Evolutionary conservation across 768 basidiomycete genomes (phyloP), one percentile per base, ranked within the genome.

Genomic region (Cantharellus anzutake): DNA sequence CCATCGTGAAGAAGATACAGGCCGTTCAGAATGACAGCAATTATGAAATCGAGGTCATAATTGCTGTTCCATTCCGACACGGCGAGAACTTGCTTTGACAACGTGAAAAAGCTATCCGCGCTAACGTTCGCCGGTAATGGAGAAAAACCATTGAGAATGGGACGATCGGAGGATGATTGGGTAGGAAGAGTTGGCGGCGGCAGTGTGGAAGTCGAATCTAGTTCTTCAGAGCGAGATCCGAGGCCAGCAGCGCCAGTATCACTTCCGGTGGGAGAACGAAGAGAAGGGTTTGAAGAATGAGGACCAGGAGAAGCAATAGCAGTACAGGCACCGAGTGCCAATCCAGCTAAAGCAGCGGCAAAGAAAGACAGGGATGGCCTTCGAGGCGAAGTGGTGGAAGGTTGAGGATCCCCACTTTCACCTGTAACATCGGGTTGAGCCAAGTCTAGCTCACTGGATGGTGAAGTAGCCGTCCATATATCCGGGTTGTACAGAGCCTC

Each of bases 11-110:
- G 69, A 65, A 77, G 67, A 64, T 72, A 79, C 69, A 75, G 67
- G 38, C 82, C 70, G 59, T 81, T 79, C 58, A 83, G 70, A 38
- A 82, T 68, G 68, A 76, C 76, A n/a, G 83, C 74, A 50, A 77
- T 68, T 29, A 86, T 69, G 62, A 75, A 78, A 68, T 86, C 80
- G 55, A 80, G 65, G 63, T 79, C 79, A 60, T 77, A 51, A 2
- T 76, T 39, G 71, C 59, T 52, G 66, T 65, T 56, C 70, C 71
- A 38, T 68, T 80, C 78, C 56, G 70, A 73, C 16, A 76, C 48
- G 2, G 66, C 67, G 20, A 79, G 66, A 0, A 76, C 71, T 64
- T 80, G 79, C 53, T 71, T 72, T 16, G 78, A 79, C 14, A 79
- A 70, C 29, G 73, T 71, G 61, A 73, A 73, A 60, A 80, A 68